Base-by-base conservation (phyloP, 352 stramenopile genomes). In the Halophytophthora polymorphica region DNA sequence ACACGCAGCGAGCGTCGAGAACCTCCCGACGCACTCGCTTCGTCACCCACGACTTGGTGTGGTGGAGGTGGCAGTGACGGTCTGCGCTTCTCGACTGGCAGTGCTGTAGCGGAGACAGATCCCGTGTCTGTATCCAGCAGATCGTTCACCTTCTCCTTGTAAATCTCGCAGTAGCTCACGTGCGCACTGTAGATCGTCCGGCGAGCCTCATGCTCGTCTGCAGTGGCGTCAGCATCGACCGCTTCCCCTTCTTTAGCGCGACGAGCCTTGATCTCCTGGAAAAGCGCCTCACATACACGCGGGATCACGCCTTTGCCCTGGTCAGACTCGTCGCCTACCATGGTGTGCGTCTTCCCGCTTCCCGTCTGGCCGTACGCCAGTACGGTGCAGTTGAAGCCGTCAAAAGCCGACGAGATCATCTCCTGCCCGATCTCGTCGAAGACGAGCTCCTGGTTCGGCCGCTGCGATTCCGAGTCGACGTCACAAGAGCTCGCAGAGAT, bases 121-220 rank as follows among this genome's bases (percentile, higher is more conserved):
- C 33, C 2, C 11, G 52, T 17, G 3, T 61, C 56, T 2, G 46
- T 60, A 8, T 92, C 80, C 28, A 93, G 50, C n/a, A 93, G 45
- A 64, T 93, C 83, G 44, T 89, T 86, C 8, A 93, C 83, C 49
- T 92, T 91, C 36, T 93, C 83, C 46, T 90, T 91, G 72, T 93
- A 93, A 45, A 93, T 93, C 58, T 93, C 83, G 31, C 80, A 92
- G 36, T 93, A 93, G 48, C 74, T 92, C 43, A 73, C 66, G 17
- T 75, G 66, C 4, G 58, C 71, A 33, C 56, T 73, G 58, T 73
- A 88, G n/a, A 86, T 68, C 4, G 71, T 82, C 31, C 31, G 44
- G 8, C 51, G 64, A 19, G 41, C 21, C 0, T 61, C 53, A 1
- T 45, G 23, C 6, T 57, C 45, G 4, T 40, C 64, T 3, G 47